Evolutionary conservation across 2,329 filamentous ascomycete species (phyloP), one percentile per base, ranked within the genome.

Genomic region (Diplodia intermedia): DNA sequence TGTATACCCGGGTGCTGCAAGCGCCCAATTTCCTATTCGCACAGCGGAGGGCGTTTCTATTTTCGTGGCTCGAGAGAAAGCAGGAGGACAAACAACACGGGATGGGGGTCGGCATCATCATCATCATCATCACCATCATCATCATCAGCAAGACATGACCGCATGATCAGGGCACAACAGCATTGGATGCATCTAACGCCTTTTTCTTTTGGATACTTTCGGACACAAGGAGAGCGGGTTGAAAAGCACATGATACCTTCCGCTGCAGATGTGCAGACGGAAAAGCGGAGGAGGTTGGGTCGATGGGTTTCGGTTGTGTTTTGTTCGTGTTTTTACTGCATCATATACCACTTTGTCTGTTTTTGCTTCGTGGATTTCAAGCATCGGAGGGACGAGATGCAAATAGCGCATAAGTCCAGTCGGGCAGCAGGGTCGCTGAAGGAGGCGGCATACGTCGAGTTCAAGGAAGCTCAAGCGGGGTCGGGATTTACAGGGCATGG

Each of bases 1-100:
- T 20, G 49, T 67, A 67, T 67, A 67, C 65, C 65, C 65, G 18
- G 40, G 65, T 66, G n/a, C 36, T 23, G 20, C 20, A 15, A 40
- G 14, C 6, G 23, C 31, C 53, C 20, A 47, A 56, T 57, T 57
- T 47, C 14, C 26, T 52, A 60, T 38, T 33, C 55, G 36, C 60
- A 63, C 18, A 38, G 54, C 23, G 20, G 29, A 53, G 40, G 47
- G 60, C 20, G 36, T 26, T 43, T 62, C 36, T 31, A 26, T 57
- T 66, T 43, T 38, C 11, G 18, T 23, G n/a, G 50, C 29, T 47
- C 36, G 36, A 36, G 60, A 26, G 26, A 38, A 7, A 26, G 29
- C n/a, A 4, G 29, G 60, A 7, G 12, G 15, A 50, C 18, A 62
- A 38, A 38, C 36, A 38, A 38, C 36, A 38, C 36, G 6, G 40